Evolutionary conservation across 2,329 filamentous ascomycete species (phyloP).

Genomic region (Cladosporium sphaerospermum): DNA sequence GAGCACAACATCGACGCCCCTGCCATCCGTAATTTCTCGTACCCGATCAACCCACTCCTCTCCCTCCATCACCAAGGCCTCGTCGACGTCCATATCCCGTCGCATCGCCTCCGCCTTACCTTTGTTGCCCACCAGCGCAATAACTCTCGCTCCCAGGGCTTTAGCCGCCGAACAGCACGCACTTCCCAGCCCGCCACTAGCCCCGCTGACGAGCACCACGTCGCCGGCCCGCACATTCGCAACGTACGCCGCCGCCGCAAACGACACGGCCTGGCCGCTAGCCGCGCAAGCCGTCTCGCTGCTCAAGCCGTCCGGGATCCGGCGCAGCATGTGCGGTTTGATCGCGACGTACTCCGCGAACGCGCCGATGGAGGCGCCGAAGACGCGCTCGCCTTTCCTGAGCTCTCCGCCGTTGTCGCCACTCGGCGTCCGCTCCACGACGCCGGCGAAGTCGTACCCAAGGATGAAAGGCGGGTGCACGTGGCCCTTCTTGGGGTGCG

Average conservation of each 20-base stretch:
- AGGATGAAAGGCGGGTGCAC: constrained; percentile 53
- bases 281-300: constrained; percentile 48
- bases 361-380: constrained; percentile 47
- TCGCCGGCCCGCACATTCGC: constrained; percentile 41
- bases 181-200: constrained; percentile 50
- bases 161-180: constrained; percentile 53
- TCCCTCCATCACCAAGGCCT: constrained; percentile 36
- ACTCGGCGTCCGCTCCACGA: constrained; percentile 35
- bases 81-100: constrained; percentile 24
- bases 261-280: constrained; percentile 49
- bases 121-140: constrained; percentile 46
- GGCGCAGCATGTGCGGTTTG: constrained; percentile 34
- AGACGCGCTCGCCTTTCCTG: constrained; percentile 47
- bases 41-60: constrained; percentile 46
- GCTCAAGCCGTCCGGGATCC: constrained; percentile 42
- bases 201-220: constrained; percentile 50
- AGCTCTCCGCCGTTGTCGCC: constrained; percentile 24
- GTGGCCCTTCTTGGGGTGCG: constrained; percentile 40
- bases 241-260: constrained; percentile 43
- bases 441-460: constrained; percentile 56
- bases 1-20: constrained; percentile 53
- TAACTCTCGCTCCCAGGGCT: constrained; percentile 47
- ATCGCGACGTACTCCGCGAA: constrained; percentile 49
- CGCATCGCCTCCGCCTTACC: constrained; percentile 34
- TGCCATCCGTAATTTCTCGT: constrained; percentile 39